Evolutionary conservation across 1,284 basidiomycete species (phyloP).

Genomic region (Austroboletus rostrupii): DNA sequence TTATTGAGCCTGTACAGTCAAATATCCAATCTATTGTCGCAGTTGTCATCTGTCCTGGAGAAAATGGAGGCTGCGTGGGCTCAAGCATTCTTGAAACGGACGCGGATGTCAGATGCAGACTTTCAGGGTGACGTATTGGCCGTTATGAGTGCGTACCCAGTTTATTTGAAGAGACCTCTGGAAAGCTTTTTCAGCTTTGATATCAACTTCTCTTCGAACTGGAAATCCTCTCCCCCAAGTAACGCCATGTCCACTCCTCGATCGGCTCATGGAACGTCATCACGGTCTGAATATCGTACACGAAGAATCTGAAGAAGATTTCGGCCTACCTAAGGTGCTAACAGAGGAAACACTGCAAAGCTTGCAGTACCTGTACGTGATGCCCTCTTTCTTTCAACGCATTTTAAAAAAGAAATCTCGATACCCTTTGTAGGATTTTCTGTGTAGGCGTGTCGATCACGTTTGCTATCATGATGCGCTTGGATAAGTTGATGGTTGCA

Average conservation of each 20-base stretch:
- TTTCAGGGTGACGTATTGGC: slow-evolving; percentile 84
- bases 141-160: slow-evolving; percentile 58
- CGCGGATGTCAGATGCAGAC: slow-evolving; percentile 72
- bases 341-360: slow-evolving; percentile 64
- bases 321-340: slow-evolving; percentile 60
- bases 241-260: slow-evolving; percentile 77
- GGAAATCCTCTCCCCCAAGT: slow-evolving; percentile 81
- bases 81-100: slow-evolving; percentile 70
- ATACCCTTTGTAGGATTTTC: slow-evolving; percentile 47
- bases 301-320: slow-evolving; percentile 64
- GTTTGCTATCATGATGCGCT: slow-evolving; percentile 59
- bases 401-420: too few species aligned
- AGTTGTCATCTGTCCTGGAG: slow-evolving; percentile 61
- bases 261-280: slow-evolving; percentile 63
- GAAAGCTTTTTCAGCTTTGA: slow-evolving; percentile 45
- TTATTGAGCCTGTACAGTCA: slow-evolving; percentile 39
- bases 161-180: neutral
- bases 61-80: slow-evolving; percentile 71
- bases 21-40: slow-evolving; percentile 57
- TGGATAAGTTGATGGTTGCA: slow-evolving; percentile 73
- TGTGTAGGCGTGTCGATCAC: slow-evolving; percentile 73
- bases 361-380: slow-evolving; percentile 63
- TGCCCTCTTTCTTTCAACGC: too few species aligned
- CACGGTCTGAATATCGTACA: slow-evolving; percentile 64
- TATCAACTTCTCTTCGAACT: slow-evolving; percentile 69